phyloP scores from a whole-genome alignment of 805 yeast genomes.

The Kurtzmaniella cleridarum region DNA sequence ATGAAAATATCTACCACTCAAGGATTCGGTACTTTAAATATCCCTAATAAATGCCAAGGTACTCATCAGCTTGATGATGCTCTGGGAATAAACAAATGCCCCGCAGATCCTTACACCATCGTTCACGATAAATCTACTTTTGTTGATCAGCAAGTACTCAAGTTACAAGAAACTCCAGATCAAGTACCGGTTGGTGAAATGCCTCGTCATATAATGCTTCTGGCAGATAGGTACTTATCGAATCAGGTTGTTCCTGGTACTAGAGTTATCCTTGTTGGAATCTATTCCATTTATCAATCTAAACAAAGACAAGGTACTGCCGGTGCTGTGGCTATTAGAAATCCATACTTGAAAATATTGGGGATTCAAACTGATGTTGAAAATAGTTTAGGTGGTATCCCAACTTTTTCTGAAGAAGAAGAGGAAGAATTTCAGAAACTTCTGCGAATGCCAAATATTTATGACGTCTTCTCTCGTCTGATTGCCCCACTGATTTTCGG shows the following conservation, averaged over 20 bases:
- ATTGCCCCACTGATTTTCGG: conserved; percentile 98
- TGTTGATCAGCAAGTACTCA: conserved; percentile 90
- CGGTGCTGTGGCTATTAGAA: conserved; percentile 81
- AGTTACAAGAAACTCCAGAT: conserved; percentile 96
- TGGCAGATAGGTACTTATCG: conserved; percentile 85
- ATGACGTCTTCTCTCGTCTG: conserved; percentile 77
- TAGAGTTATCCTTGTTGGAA: conserved; percentile 85
- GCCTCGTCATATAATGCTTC: conserved; percentile 88
- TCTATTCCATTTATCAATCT: conserved; percentile 81
- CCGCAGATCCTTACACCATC: conserved; percentile 86
- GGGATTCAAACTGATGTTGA: conserved; percentile 86
- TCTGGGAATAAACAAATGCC: conserved; percentile 62
- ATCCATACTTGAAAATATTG: conserved; percentile 81
- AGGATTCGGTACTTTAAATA: conserved; percentile 64
- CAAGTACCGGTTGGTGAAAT: conserved; percentile 98
- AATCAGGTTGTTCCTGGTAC: conserved; percentile 94
- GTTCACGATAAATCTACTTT: conserved; percentile 92
- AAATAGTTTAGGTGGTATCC: conserved; percentile 51
- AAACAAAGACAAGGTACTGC: conserved; percentile 49
- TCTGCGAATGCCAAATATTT: conserved; percentile 78
- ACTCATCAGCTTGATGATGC: conserved; percentile 39
- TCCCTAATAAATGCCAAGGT: conserved; percentile 64
- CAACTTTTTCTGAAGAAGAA: conserved; percentile 81
- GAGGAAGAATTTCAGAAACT: conserved; percentile 83
- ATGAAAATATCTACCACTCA: conserved; percentile 55